These are phyloP conservation scores for Oxalis stricta DNA, from an alignment of 441 rosid species.

Conservation along the genomic window DNA sequence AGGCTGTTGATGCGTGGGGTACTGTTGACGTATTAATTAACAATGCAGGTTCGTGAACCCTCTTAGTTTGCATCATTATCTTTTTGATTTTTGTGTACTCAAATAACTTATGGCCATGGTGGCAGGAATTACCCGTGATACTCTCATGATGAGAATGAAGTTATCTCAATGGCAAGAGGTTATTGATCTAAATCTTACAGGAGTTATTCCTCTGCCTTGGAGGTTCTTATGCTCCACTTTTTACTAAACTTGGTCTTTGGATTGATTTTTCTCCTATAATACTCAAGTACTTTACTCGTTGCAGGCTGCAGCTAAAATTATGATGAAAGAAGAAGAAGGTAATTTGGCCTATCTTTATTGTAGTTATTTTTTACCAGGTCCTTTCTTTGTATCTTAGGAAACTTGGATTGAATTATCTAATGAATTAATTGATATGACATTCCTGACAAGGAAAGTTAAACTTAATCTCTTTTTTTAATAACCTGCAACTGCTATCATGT, in stretches of 20 bases:
- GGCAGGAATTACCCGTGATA: slow-evolving; percentile 82
- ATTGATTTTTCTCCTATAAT: slow-evolving; percentile 3
- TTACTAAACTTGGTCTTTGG: not conserved
- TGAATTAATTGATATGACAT: no score
- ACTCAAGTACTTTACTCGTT: slow-evolving; percentile 18
- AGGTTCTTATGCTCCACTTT: slow-evolving; percentile 31
- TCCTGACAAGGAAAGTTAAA: no score
- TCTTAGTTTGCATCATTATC: not conserved
- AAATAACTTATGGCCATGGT: slow-evolving; percentile 12
- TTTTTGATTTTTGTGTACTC: slow-evolving; percentile 5
- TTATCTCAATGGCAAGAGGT: slow-evolving; percentile 88
- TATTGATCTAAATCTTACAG: slow-evolving; percentile 84
- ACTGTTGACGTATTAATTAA: slow-evolving; percentile 78
- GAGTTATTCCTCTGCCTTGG: slow-evolving; percentile 87
- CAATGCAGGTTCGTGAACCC: slow-evolving; percentile 55
- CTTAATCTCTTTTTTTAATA: no score
- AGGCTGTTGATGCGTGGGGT: slow-evolving; percentile 95
- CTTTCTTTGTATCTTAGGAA: not conserved
- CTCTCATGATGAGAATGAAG: slow-evolving; percentile 88
- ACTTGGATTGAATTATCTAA: no score
- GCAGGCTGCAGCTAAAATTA: slow-evolving; percentile 91
- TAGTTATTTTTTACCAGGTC: not conserved
- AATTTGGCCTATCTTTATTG: slow-evolving; percentile 4
- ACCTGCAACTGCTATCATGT: no score
- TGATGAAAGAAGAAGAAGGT: slow-evolving; percentile 95